Evolutionary conservation across 176 grass and related monocot genomes (phyloP), one percentile per base, ranked within the genome.

Genomic region (Elaeis guineensis): DNA sequence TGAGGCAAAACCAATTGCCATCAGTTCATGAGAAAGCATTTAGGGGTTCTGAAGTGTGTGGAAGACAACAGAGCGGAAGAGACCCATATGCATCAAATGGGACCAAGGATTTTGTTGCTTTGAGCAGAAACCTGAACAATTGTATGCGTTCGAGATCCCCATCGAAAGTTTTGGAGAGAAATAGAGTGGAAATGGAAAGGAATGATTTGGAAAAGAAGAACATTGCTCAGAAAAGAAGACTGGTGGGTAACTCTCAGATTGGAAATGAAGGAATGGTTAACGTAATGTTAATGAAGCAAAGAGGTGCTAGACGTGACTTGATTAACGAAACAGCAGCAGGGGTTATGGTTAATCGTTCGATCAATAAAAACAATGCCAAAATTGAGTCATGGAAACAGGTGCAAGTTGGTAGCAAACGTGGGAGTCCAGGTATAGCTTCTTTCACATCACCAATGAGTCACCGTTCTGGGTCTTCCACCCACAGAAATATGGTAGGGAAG

Each of bases 1-100:
- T 78, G 65, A 90, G 79, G 85, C 83, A 78, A 71, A 96, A 88
- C 62, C 51, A 65, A 35, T 61, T 77, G 19, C 58, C 72, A 52
- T 51, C 29, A 59, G 58, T 25, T 62, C 61, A 17, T 62, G 16
- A n/a, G 61, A 56, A 23, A 12, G 71, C 25, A 62, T 57, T 72
- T 50, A 51, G 17, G 22, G 39, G 28, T 9, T 72, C 49, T 52
- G 62, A 54, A 54, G 14, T 58, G 50, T 73, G 70, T 16, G 67
- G 52, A 50, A 72, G 62, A 49, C 82, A 82, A 22, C 50, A 65
- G 49, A 73, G 59, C 59, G 21, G n/a, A 29, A 19, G 64, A 21
- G 25, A 17, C 1, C 14, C 17, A 9, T 32, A 54, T 20, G 64
- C 72, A 52, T 48, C 56, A 64, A 57, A 73, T 75, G 57, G 16